Evolutionary conservation across 345 rosid species (phyloP).

Genomic region (Eucalyptus victrix): DNA sequence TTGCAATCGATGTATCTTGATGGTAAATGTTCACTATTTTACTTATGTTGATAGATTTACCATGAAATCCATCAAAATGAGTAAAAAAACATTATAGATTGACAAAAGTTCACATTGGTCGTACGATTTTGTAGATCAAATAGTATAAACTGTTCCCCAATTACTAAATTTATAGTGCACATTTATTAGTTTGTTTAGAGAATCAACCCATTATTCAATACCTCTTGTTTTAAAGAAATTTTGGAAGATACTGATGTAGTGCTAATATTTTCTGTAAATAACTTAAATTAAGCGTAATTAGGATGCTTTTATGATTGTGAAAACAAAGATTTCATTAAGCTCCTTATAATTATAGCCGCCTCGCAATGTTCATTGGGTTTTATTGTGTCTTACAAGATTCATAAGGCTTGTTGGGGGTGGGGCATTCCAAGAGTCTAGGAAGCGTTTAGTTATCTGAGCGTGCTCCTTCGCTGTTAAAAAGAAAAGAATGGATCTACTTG

Average conservation of each 20-base stretch:
- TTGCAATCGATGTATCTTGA: rapidly evolving
- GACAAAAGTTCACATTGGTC: neutral
- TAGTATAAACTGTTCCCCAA: neutral
- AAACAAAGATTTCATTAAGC: neutral
- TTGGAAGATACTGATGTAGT: neutral
- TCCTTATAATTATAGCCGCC: neutral
- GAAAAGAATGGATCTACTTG: neutral
- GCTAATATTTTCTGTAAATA: neutral
- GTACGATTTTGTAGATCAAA: neutral
- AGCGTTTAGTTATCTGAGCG: neutral
- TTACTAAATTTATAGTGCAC: neutral
- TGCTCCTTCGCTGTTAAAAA: neutral
- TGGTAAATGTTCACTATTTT: neutral
- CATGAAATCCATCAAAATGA: neutral
- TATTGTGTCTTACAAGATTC: neutral
- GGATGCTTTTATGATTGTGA: neutral
- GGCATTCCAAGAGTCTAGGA: neutral
- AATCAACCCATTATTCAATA: neutral
- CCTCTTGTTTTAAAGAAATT: neutral
- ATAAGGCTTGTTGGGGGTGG: neutral
- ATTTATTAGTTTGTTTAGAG: neutral
- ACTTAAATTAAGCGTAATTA: neutral
- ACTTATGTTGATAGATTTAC: neutral
- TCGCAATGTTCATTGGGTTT: neutral
- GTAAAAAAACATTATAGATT: too few relatives aligned